Base-by-base conservation (phyloP, 176 grass and related monocot species). In the Oryza nivara region DNA sequence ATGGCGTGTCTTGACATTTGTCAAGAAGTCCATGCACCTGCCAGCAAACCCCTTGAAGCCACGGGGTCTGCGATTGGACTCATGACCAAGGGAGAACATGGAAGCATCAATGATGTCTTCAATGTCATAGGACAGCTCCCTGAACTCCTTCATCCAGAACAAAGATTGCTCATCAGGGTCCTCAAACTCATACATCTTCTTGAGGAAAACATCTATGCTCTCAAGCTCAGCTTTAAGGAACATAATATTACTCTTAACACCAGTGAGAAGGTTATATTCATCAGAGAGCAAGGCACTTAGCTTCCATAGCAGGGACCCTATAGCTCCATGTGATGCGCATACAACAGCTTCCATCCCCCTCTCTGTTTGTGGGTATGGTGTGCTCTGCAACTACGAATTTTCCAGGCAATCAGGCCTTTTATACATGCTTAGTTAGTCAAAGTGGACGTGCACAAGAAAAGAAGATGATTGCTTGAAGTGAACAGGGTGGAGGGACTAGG, bases 171-270 rank as follows among this genome's bases (percentile, higher is more conserved):
- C 79, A 14, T 69, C 67, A 1, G 79, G 66, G 67, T 81, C 32
- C 48, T 81, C 79, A 38, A 56, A 8, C 48, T 52, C 48, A 1
- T 43, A 70, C 48, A 70, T 56, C 65, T 8, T 68, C 66, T 56
- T 71, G 46, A 81, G 67, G 79, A 80, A 80, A 48, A 17, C 78
- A 51, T 68, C 43, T 45, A 80, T 80, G 78, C 65, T 80, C 78
- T 80, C 78, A 36, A 80, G 28, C 28, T 80, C 78, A 35, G 78
- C 65, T 34, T 80, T 80, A 9, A 80, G 44, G 26, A 67, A 84
- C 11, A 76, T 48, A n/a, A 84, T 14, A 25, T 84, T 72, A 73
- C 43, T 10, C 26, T 54, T 76, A 44, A 84, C 72, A 23, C 35
- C 25, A 34, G 11, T 51, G 47, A 54, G 79, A 60, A 84, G 71